Evolutionary conservation across 345 rosid genomes (phyloP).

Genomic region (rapeseed (Brassica napus)): DNA sequence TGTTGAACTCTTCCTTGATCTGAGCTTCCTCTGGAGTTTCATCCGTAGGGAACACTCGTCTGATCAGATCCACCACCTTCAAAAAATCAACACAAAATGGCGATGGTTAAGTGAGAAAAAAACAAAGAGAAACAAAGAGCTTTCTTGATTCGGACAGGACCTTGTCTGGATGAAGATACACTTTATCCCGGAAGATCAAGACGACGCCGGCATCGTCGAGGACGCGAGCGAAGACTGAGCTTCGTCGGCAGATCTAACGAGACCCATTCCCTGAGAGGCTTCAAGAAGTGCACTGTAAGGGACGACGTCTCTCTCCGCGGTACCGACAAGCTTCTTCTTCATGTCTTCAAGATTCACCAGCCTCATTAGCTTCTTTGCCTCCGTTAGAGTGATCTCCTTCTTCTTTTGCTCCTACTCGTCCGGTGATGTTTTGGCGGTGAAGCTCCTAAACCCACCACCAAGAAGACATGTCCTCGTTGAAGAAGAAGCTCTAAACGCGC

Average conservation of each 20-base stretch:
- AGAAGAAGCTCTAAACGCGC: constrained; percentile 8
- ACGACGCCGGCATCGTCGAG: constrained; percentile 89
- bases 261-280: no score
- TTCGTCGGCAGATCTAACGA: constrained; percentile 65
- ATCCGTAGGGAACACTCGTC: constrained; percentile 72
- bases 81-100: not conserved
- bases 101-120: not conserved
- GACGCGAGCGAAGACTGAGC: constrained; percentile 45
- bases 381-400: constrained; percentile 45
- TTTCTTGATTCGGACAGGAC: constrained; percentile 35
- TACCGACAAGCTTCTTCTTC: constrained; percentile 58
- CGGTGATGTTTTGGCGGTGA: constrained; percentile 3
- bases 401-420: constrained; percentile 3
- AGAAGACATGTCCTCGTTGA: constrained; percentile 3
- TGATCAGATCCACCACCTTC: constrained; percentile 87
- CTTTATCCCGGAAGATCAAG: constrained; percentile 83
- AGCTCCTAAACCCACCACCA: constrained; percentile 6
- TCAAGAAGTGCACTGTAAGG: constrained; percentile 31
- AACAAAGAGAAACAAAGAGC: no score
- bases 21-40: constrained; percentile 73
- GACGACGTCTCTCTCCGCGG: constrained; percentile 67
- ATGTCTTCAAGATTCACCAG: constrained; percentile 78
- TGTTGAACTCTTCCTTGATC: constrained; percentile 61
- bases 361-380: constrained; percentile 79
- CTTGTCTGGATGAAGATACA: constrained; percentile 87